Percentiles rank a stretch among this genome's conserved stretches.
phyloP scores from a whole-genome alignment of 1,284 basidiomycete genomes.

The Sanghuangporus baumii region DNA sequence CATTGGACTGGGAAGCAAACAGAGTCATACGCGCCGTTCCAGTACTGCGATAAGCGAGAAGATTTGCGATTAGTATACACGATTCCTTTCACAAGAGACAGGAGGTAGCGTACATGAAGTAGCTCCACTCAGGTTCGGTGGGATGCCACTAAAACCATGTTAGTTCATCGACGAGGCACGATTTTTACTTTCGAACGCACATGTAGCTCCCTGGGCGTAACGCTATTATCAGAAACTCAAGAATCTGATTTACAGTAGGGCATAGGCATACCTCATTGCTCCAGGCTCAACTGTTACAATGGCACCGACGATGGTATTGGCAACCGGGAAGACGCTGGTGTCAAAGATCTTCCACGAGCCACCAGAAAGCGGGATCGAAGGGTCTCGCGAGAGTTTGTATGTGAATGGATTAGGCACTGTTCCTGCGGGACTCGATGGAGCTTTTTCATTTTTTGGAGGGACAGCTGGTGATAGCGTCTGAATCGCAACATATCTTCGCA shows the following conservation, averaged over 20 bases:
- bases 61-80: background rate
- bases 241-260: background rate
- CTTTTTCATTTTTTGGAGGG: constrained; percentile 33
- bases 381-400: constrained; percentile 48
- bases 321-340: constrained; percentile 43
- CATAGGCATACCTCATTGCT: constrained; percentile 45
- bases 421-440: constrained; percentile 47
- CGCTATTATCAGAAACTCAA: constrained; percentile 1
- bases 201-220: constrained; percentile 34
- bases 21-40: constrained; percentile 57
- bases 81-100: background rate
- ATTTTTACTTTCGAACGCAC: constrained; percentile 29
- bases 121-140: constrained; percentile 64
- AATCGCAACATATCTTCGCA: constrained; percentile 37
- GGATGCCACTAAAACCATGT: constrained; percentile 57
- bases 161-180: background rate
- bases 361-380: constrained; percentile 45
- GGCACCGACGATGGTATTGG: constrained; percentile 57
- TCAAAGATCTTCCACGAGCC: constrained; percentile 63
- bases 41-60: constrained; percentile 31
- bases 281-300: constrained; percentile 66
- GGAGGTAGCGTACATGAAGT: constrained; percentile 35
- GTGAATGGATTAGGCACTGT: constrained; percentile 45
- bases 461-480: constrained; percentile 34
- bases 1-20: constrained; percentile 56